Evolutionary conservation across 176 grass and related monocot genomes (phyloP), one percentile per base, ranked within the genome.

Genomic region (Raddia distichophylla): DNA sequence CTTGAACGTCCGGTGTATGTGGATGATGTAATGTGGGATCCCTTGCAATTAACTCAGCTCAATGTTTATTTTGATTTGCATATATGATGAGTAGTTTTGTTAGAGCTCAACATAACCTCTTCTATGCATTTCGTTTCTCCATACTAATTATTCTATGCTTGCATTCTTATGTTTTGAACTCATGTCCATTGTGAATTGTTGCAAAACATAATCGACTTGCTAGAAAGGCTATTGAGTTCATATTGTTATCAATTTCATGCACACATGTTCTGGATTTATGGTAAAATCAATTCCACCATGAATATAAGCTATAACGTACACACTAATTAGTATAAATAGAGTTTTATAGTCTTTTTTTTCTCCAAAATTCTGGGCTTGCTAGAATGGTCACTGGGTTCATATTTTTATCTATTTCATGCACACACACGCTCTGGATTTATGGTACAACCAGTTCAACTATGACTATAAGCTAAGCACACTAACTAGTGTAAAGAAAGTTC

Each of bases 11-110:
- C 64, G 76, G 71, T 71, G 19, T 71, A 51, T 71, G 51, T 52
- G 79, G 66, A 90, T 78, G 66, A 45, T 90, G 79, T 90, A 82
- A 90, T 74, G 67, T 86, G 79, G 88, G 73, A 86, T 73, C 83
- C 73, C 66, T 60, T 84, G 77, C 83, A 65, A 65, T 71, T 44
- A 32, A 43, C 73, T 19, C 59, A 53, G 27, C 46, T 86, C 56
- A 42, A 52, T 76, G 27, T 67, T 78, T 82, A 49, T 55, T 73
- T 83, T 82, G 1, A 5, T 44, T 57, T 82, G 78, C 40, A 44
- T 57, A 85, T 70, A 75, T 72, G 42, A 66, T 82, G 50, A 10
- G 72, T 73, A 9, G 0, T 69, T 55, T 56, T 56, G 8, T 33
- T 66, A 60, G 42, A 73, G 65, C 56, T 76, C n/a, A 8, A 52